Evolutionary conservation across 2,329 filamentous ascomycete species (phyloP).

Genomic region (Epichloe gansuensis): DNA sequence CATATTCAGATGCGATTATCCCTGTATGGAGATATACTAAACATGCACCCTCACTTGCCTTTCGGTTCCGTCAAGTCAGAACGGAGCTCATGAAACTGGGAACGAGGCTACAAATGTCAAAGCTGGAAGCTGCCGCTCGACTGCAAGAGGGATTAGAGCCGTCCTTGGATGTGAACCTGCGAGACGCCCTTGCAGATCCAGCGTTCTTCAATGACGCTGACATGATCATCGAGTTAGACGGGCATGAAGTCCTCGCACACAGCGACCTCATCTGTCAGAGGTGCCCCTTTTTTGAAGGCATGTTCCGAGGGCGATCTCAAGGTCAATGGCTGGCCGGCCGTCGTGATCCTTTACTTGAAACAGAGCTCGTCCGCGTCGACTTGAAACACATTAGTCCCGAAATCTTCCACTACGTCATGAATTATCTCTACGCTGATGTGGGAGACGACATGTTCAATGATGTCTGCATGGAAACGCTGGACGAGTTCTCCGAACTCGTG

Average conservation of each 20-base stretch:
- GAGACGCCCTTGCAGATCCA: constrained; percentile 52
- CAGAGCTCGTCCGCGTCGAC: constrained; percentile 53
- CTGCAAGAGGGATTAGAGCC: constrained; percentile 54
- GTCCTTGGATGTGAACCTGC: constrained; percentile 57
- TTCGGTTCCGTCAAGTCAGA: constrained; percentile 67
- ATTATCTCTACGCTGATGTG: constrained; percentile 71
- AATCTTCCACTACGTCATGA: constrained; percentile 67
- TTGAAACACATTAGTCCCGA: constrained; percentile 64
- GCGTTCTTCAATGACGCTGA: constrained; percentile 70
- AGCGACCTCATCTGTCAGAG: constrained; percentile 67
- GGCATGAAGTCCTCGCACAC: constrained; percentile 59
- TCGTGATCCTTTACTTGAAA: constrained; percentile 28
- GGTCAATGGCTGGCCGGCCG: constrained; percentile 73
- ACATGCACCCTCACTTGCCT: constrained; percentile 50
- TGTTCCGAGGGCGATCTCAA: constrained; percentile 78
- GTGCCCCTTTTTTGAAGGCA: constrained; percentile 81
- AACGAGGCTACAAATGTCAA: constrained; percentile 53
- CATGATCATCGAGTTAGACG: constrained; percentile 64
- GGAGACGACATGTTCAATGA: constrained; percentile 73
- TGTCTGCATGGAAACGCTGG: constrained; percentile 55
- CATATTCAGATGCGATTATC: constrained; percentile 68
- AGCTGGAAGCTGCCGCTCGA: constrained; percentile 65
- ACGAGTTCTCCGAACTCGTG: constrained; percentile 79
- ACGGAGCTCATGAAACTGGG: constrained; percentile 81
- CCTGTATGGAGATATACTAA: constrained; percentile 78